Conservation (phyloP, 768 basidiomycete species). For the Rhizopogon vesiculosus region DNA sequence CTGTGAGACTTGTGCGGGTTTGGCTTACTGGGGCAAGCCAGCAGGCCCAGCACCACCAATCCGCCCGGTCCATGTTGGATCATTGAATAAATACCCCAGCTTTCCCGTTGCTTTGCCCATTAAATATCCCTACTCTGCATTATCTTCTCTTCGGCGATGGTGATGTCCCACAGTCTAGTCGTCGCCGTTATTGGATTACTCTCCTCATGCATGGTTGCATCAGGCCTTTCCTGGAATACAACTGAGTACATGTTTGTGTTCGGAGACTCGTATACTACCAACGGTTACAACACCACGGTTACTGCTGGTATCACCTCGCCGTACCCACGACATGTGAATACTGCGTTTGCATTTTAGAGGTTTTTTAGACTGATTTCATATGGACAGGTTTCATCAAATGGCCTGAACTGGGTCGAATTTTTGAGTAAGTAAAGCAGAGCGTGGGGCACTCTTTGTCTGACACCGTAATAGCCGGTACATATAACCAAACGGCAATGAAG, state of each 20-base stretch:
- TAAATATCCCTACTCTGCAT: not conserved
- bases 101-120: no score
- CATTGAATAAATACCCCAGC: no score
- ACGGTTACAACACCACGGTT: conserved; percentile 43
- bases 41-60: no score
- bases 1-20: no score
- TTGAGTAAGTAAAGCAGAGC: conserved; percentile 32
- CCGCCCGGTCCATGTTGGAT: no score
- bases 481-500: conserved; percentile 51
- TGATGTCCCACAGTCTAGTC: conserved; percentile 1
- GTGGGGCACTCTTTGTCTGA: not conserved
- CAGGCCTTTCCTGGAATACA: conserved; percentile 40
- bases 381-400: conserved; percentile 51
- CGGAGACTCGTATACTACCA: conserved; percentile 60
- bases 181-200: conserved; percentile 3
- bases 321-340: conserved; percentile 45
- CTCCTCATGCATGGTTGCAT: conserved; percentile 4
- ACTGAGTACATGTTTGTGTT: conserved; percentile 57
- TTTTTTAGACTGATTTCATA: conserved; percentile 3
- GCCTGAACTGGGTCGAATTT: conserved; percentile 58
- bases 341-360: not conserved
- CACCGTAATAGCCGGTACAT: conserved; percentile 36
- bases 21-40: no score
- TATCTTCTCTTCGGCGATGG: conserved; percentile 8
- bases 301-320: conserved; percentile 50